These are phyloP conservation scores for Sordaria brevicollis DNA, from an alignment of 495 filamentous ascomycete species.

Conservation along the genomic window DNA sequence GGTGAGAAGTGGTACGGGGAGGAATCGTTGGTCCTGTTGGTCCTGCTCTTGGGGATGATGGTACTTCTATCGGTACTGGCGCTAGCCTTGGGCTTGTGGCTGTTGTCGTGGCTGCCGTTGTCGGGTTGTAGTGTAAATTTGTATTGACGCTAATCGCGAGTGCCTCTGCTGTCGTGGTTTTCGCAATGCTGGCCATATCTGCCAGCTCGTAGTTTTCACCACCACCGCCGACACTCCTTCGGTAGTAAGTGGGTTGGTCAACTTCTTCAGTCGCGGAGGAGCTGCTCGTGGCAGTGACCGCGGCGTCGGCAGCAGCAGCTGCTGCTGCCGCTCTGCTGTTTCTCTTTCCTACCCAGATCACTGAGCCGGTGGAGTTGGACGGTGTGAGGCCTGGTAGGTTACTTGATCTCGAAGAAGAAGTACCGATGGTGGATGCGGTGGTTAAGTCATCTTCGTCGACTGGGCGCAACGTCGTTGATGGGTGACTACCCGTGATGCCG, in stretches of 20 bases:
- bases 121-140: background rate
- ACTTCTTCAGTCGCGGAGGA: background rate
- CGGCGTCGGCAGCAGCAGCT: background rate
- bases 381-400: background rate
- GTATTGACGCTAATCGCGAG: background rate
- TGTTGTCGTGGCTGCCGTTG: background rate
- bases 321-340: background rate
- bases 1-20: background rate
- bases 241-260: background rate
- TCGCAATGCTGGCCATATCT: background rate
- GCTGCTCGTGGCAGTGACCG: background rate
- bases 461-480: background rate
- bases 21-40: background rate
- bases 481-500: background rate
- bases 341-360: constrained; percentile 5
- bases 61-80: too few species aligned
- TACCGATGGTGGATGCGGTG: background rate
- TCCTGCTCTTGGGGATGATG: too few species aligned
- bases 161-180: background rate
- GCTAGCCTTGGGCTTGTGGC: background rate
- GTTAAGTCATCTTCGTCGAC: background rate
- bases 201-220: background rate
- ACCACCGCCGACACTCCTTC: background rate
- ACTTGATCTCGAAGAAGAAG: background rate
- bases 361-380: constrained; percentile 2